Conservation (phyloP, 768 basidiomycete genomes). For the Fibroporia radiculosa region DNA sequence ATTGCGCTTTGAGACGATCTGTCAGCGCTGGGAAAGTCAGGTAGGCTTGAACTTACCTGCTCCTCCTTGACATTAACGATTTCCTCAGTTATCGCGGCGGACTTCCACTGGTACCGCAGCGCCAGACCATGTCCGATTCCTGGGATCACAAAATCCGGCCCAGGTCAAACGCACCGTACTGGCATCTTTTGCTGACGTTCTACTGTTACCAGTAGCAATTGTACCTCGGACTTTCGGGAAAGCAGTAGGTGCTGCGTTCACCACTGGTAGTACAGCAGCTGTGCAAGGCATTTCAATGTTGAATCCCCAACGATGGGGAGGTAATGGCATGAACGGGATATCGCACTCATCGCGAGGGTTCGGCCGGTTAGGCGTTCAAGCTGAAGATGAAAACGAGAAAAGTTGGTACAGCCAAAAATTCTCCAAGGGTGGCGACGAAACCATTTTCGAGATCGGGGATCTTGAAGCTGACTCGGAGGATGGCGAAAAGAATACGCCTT, state of each 20-base stretch:
- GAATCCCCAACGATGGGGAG: conserved; percentile 83
- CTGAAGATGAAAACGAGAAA: conserved; percentile 3
- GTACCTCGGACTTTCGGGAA: conserved; percentile 66
- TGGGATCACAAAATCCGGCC: conserved; percentile 82
- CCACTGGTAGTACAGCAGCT: conserved; percentile 68
- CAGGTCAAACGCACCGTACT: conserved; percentile 89
- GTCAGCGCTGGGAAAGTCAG: conserved; percentile 73
- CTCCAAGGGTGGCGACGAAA: conserved; percentile 31
- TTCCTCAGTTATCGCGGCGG: conserved; percentile 17
- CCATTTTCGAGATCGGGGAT: conserved; percentile 45
- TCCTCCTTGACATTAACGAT: neutral
- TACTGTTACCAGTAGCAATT: conserved; percentile 92
- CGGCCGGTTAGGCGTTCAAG: conserved; percentile 11
- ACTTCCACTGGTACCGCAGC: conserved; percentile 11
- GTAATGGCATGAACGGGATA: conserved; percentile 20
- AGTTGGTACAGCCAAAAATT: conserved; percentile 24
- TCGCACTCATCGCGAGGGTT: conserved; percentile 9
- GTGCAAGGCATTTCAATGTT: conserved; percentile 84
- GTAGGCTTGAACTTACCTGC: conserved; percentile 28
- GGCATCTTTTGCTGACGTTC: conserved; percentile 82
- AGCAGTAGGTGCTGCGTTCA: conserved; percentile 58
- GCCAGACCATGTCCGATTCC: conserved; percentile 47
- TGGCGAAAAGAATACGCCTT: conserved; percentile 3
- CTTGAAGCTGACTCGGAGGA: conserved; percentile 24
- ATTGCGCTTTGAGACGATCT: conserved; percentile 62